These are phyloP conservation scores for Talaromyces rugulosus DNA, from an alignment of 2,329 filamentous ascomycete genomes.

Conservation along the genomic window DNA sequence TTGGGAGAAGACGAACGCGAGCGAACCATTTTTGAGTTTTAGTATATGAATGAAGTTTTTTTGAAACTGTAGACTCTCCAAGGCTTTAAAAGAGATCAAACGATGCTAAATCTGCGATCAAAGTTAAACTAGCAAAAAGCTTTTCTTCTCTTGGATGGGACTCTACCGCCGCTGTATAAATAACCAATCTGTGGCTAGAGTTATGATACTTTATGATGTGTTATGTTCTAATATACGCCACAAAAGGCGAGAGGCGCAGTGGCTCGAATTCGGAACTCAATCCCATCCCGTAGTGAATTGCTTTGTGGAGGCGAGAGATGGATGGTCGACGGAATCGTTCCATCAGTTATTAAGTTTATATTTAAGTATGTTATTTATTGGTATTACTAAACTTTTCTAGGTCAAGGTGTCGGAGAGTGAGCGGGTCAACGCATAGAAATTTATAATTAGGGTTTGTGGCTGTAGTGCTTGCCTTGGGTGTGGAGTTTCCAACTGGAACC, in stretches of 20 bases:
- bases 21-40: conserved; percentile 7
- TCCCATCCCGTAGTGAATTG: background rate
- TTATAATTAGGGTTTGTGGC: background rate
- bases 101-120: background rate
- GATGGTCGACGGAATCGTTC: background rate
- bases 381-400: background rate
- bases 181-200: background rate
- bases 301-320: background rate
- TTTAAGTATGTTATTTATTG: background rate
- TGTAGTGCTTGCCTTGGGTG: too few relatives aligned
- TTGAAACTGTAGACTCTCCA: background rate
- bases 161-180: background rate
- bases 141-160: background rate
- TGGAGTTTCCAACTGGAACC: too few relatives aligned
- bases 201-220: background rate
- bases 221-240: background rate
- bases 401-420: background rate
- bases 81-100: too few relatives aligned
- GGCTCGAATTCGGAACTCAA: background rate
- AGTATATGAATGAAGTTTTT: background rate
- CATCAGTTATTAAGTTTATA: background rate
- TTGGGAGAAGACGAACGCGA: conserved; percentile 11
- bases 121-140: background rate
- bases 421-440: background rate
- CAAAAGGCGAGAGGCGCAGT: background rate